Conservation (phyloP, 148 eudicot genomes). For the Heliosperma pusillum region DNA sequence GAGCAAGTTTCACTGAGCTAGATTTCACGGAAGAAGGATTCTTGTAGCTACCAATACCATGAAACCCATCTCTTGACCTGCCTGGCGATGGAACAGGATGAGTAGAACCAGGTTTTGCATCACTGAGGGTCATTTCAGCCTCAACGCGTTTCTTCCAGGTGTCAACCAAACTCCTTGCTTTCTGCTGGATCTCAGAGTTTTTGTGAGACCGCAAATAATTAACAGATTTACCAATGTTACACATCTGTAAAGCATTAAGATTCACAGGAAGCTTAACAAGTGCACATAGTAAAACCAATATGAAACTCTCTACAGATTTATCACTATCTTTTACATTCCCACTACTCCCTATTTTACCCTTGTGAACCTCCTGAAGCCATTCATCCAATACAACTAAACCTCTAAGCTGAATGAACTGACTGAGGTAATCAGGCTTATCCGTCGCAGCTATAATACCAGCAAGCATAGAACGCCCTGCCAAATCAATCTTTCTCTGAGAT, state of each 20-base stretch:
- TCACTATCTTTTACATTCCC: conserved; percentile 55
- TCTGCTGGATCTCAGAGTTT: conserved; percentile 86
- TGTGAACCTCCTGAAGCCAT: conserved; percentile 85
- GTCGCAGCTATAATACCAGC: conserved; percentile 72
- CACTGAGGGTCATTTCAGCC: conserved; percentile 77
- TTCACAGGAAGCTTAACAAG: conserved; percentile 85
- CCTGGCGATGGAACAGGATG: conserved; percentile 54
- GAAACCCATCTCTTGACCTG: conserved; percentile 53
- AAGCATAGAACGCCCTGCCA: conserved; percentile 55
- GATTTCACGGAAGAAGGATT: conserved; percentile 45
- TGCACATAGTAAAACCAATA: conserved; percentile 79
- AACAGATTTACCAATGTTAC: conserved; percentile 94
- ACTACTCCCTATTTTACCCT: conserved; percentile 62
- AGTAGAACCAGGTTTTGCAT: conserved; percentile 52
- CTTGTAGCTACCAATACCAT: conserved; percentile 30
- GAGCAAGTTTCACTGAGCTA: conserved; percentile 37
- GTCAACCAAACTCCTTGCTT: conserved; percentile 83
- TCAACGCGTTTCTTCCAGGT: conserved; percentile 98
- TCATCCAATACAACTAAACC: conserved; percentile 76
- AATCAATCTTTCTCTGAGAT: conserved; percentile 53
- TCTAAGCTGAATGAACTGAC: conserved; percentile 66
- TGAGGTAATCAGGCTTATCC: conserved; percentile 70
- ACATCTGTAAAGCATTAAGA: conserved; percentile 70
- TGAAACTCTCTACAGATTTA: conserved; percentile 76
- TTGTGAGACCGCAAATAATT: conserved; percentile 74